Percentiles rank a stretch among this genome's conserved stretches.
Conservation (phyloP, 495 filamentous ascomycete genomes). For the Chaetomium cochliodes region DNA sequence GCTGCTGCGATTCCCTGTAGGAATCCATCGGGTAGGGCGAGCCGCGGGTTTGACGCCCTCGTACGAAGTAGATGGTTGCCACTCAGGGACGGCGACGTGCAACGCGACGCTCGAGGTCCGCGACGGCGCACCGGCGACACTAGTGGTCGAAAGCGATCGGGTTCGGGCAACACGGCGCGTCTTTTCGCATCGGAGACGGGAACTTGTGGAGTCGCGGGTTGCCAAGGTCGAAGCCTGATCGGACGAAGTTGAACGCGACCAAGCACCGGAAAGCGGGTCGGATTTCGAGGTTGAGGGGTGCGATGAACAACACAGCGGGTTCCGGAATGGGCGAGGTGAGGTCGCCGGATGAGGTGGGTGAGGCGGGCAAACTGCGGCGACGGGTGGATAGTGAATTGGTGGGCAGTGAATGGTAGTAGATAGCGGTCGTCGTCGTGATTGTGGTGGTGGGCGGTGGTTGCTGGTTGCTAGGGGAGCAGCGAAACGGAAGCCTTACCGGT, state of each 20-base stretch:
- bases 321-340: no score
- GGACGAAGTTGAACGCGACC: constrained; percentile 10
- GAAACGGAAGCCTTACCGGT: constrained; percentile 31
- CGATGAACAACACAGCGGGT: no score
- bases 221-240: constrained; percentile 9
- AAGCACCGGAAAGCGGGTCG: constrained; percentile 19
- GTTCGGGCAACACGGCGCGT: not conserved
- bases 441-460: constrained; percentile 11
- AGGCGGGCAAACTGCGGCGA: not conserved
- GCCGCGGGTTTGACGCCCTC: not conserved
- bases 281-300: constrained; percentile 13
- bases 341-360: no score
- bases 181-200: constrained; percentile 10
- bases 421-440: not conserved
- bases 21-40: constrained; percentile 30
- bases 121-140: constrained; percentile 15
- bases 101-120: constrained; percentile 6
- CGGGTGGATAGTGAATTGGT: not conserved
- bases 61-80: not conserved
- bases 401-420: constrained; percentile 7
- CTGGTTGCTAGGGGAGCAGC: constrained; percentile 20
- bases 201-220: not conserved
- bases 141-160: constrained; percentile 7
- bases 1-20: constrained; percentile 27
- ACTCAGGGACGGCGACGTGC: not conserved